These are phyloP conservation scores for Torulaspora microellipsoides DNA, from an alignment of 805 yeast genomes.

Conservation along the genomic window DNA sequence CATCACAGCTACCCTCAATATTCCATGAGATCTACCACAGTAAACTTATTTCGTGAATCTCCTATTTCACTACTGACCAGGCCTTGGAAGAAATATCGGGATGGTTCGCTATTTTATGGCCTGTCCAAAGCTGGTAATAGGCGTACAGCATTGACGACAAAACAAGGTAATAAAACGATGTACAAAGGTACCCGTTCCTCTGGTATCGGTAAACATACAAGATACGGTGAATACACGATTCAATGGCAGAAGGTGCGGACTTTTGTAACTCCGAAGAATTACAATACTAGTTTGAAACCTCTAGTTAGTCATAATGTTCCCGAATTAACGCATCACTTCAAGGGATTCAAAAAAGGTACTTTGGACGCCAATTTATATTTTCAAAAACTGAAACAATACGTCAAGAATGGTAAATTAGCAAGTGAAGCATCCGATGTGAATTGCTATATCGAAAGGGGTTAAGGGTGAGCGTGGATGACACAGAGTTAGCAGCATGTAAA, in stretches of 20 bases:
- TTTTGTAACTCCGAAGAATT: slow-evolving; percentile 67
- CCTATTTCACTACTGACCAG: slow-evolving; percentile 51
- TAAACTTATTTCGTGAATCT: slow-evolving; percentile 45
- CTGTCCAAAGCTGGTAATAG: slow-evolving; percentile 71
- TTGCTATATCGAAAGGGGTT: slow-evolving; percentile 31
- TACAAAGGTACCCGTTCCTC: slow-evolving; percentile 97
- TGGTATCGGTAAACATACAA: slow-evolving; percentile 80
- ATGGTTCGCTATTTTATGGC: slow-evolving; percentile 84
- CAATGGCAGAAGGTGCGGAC: slow-evolving; percentile 87
- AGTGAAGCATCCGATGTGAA: slow-evolving; percentile 27
- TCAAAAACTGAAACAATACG: slow-evolving; percentile 66
- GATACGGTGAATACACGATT: slow-evolving; percentile 67
- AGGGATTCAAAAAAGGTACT: slow-evolving; percentile 68
- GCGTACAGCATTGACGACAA: slow-evolving; percentile 79
- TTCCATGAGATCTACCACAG: slow-evolving; percentile 47
- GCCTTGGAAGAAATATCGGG: slow-evolving; percentile 85
- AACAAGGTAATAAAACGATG: slow-evolving; percentile 88
- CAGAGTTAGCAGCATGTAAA: slow-evolving; percentile 2
- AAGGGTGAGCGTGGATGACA: not conserved
- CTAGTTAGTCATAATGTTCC: slow-evolving; percentile 74
- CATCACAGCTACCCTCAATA: too few relatives aligned
- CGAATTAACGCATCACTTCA: slow-evolving; percentile 58
- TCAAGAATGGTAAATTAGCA: slow-evolving; percentile 61
- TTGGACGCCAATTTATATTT: slow-evolving; percentile 70
- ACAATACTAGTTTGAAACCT: slow-evolving; percentile 54